Conservation (phyloP, 2,329 filamentous ascomycete species). For the Leptographium wingfieldii region DNA sequence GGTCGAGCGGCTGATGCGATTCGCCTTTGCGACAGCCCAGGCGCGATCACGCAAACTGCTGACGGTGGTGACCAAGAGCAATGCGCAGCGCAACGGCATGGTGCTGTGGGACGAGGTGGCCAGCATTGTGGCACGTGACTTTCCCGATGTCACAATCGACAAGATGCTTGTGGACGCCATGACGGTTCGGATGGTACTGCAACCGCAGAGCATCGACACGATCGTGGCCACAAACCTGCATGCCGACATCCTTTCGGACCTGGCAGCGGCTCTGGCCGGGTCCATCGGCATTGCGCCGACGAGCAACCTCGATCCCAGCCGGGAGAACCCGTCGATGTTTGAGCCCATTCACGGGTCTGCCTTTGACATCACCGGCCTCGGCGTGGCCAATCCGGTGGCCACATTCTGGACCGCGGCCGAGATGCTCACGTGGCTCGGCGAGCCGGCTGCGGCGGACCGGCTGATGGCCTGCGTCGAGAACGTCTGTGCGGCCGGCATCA, state of each 20-base stretch:
- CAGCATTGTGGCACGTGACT: slow-evolving; percentile 39
- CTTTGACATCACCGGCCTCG: slow-evolving; percentile 41
- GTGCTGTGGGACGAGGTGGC: slow-evolving; percentile 55
- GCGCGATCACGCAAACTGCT: slow-evolving; percentile 42
- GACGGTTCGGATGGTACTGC: slow-evolving; percentile 40
- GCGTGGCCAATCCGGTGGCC: slow-evolving; percentile 39
- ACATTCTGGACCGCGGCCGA: slow-evolving; percentile 42
- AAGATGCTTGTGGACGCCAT: slow-evolving; percentile 51
- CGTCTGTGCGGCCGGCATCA: slow-evolving; percentile 33
- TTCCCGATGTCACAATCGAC: slow-evolving; percentile 44
- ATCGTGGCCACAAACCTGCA: slow-evolving; percentile 51
- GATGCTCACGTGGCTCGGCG: slow-evolving; percentile 41
- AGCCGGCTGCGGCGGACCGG: slow-evolving; percentile 31
- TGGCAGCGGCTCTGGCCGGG: slow-evolving; percentile 54
- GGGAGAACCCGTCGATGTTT: slow-evolving; percentile 41
- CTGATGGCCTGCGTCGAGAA: slow-evolving; percentile 36
- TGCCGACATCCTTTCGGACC: slow-evolving; percentile 53
- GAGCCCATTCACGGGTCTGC: slow-evolving; percentile 44
- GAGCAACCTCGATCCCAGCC: slow-evolving; percentile 46
- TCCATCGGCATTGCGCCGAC: slow-evolving; percentile 58
- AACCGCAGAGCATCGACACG: slow-evolving; percentile 45
- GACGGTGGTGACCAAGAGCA: slow-evolving; percentile 53
- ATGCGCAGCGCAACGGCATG: slow-evolving; percentile 54
- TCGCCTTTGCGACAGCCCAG: slow-evolving; percentile 45
- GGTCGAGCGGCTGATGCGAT: slow-evolving; percentile 48